A percentile compares a stretch with the other conserved stretches of the same genome.
Evolutionary conservation across 164 flowering plant genomes (phyloP).

Genomic region (Macadamia integrifolia): DNA sequence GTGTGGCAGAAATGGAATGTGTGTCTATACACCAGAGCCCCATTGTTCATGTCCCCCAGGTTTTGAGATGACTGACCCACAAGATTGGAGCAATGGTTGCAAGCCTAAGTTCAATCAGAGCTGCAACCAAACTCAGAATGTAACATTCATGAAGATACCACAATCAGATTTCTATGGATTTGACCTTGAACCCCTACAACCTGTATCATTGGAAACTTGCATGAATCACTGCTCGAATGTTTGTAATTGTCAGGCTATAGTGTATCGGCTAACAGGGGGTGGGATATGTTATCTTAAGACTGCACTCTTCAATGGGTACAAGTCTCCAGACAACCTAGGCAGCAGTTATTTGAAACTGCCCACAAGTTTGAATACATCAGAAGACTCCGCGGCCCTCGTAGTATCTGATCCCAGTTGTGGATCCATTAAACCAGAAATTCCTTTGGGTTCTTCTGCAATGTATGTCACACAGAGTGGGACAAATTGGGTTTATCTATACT

Average conservation of each 20-base stretch:
- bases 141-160: conserved; percentile 1
- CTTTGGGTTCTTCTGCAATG: too few relatives aligned
- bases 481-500: conserved; percentile 3
- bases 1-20: conserved; percentile 4
- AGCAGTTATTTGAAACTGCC: too few relatives aligned
- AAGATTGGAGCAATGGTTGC: conserved; percentile 29
- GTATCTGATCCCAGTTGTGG: not conserved
- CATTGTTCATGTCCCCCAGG: conserved; percentile 2
- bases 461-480: not conserved
- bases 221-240: too few relatives aligned
- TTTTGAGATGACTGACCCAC: not conserved
- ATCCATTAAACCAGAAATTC: not conserved
- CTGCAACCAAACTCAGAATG: not conserved
- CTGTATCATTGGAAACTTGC: too few relatives aligned
- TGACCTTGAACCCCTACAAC: too few relatives aligned
- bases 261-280: too few relatives aligned
- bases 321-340: too few relatives aligned
- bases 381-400: too few relatives aligned
- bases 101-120: conserved; percentile 16
- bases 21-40: not conserved
- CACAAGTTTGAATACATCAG: too few relatives aligned
- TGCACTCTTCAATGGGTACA: too few relatives aligned
- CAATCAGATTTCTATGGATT: not conserved
- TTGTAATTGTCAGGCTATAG: too few relatives aligned
- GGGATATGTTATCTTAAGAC: too few relatives aligned